Conservation (phyloP, 179 eudicot species). For the Silene coronaria region DNA sequence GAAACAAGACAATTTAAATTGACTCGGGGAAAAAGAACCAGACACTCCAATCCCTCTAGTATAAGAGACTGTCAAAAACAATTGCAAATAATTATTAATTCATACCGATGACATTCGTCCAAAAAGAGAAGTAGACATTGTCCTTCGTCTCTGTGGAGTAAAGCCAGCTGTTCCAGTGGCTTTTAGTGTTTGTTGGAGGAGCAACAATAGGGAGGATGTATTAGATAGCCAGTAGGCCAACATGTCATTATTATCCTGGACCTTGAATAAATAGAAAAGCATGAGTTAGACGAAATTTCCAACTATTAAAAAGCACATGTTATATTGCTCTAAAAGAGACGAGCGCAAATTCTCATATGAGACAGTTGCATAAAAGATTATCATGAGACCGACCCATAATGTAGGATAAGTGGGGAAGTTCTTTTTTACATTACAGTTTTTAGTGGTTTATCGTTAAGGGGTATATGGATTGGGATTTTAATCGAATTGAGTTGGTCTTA, state of each 20-base stretch:
- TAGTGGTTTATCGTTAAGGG: background rate
- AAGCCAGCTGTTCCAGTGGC: constrained; percentile 89
- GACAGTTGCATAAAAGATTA: background rate
- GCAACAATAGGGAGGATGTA: constrained; percentile 76
- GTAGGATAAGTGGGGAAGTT: background rate
- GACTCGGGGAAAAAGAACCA: background rate
- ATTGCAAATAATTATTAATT: background rate
- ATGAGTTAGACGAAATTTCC: constrained; percentile 11
- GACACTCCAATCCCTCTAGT: background rate
- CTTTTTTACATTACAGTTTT: background rate
- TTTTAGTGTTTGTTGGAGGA: constrained; percentile 97
- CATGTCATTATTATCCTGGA: constrained; percentile 71
- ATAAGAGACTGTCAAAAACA: background rate
- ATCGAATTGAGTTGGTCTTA: background rate
- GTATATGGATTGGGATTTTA: background rate
- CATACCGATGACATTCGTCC: constrained; percentile 98
- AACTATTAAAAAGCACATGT: constrained; percentile 2
- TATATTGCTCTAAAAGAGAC: background rate
- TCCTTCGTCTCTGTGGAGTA: constrained; percentile 85
- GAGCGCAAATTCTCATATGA: background rate
- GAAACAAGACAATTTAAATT: constrained; percentile 10
- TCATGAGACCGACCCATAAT: background rate
- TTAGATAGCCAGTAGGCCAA: constrained; percentile 91
- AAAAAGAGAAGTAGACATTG: constrained; percentile 84
- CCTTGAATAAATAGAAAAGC: constrained; percentile 43